phyloP scores from a whole-genome alignment of 2,329 filamentous ascomycete genomes.

The Mycocentrospora acerina region DNA sequence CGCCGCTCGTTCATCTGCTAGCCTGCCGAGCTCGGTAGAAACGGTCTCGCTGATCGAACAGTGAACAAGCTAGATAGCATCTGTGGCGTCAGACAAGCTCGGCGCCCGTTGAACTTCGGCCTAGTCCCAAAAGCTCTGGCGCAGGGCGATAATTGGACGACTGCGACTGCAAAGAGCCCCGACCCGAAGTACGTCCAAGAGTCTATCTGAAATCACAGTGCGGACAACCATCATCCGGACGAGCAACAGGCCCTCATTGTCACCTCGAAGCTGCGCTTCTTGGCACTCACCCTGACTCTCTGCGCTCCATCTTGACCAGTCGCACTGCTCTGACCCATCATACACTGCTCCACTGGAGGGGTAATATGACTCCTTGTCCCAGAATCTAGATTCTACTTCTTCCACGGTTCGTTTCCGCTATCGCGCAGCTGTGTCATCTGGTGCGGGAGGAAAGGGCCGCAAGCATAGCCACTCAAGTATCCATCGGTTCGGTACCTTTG shows the following conservation, averaged over 20 bases:
- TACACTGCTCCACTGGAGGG: slow-evolving; percentile 12
- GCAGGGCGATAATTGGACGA: slow-evolving; percentile 27
- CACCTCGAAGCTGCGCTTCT: no score
- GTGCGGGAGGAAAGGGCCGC: slow-evolving; percentile 3
- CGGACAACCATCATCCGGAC: neutral
- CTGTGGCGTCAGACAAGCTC: slow-evolving; percentile 28
- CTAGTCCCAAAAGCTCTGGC: slow-evolving; percentile 22
- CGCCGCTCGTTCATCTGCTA: slow-evolving; percentile 28
- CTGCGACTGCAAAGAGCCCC: slow-evolving; percentile 31
- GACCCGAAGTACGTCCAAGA: slow-evolving; percentile 9
- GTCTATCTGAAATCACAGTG: slow-evolving; percentile 1
- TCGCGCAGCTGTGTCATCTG: slow-evolving; percentile 5
- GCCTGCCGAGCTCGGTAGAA: slow-evolving; percentile 26
- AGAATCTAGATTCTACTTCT: slow-evolving; percentile 8
- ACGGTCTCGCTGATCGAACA: slow-evolving; percentile 24
- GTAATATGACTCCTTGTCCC: slow-evolving; percentile 14
- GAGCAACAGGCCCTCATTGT: neutral
- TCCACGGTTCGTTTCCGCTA: slow-evolving; percentile 23
- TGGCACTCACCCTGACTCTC: no score
- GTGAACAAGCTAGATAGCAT: slow-evolving; percentile 19
- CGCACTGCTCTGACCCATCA: no score
- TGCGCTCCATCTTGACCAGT: no score
- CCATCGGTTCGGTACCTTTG: neutral
- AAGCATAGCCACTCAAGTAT: slow-evolving; percentile 6
- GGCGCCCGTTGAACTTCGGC: slow-evolving; percentile 31